Conservation (phyloP, 2,329 filamentous ascomycete species). For the Colletotrichum theobromicola region DNA sequence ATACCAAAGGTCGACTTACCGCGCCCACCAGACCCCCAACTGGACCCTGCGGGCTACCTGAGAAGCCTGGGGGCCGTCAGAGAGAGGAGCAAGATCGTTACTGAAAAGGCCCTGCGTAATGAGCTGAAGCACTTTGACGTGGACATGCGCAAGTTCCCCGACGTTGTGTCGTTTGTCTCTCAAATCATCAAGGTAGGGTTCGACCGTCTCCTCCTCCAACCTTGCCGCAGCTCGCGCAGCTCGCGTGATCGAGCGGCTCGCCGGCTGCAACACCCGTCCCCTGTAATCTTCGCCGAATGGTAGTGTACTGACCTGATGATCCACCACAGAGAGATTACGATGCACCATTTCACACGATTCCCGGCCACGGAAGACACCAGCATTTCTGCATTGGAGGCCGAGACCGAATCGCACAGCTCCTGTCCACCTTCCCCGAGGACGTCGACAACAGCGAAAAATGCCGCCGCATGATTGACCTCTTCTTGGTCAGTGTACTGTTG, state of each 20-base stretch:
- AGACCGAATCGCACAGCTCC: conserved; percentile 73
- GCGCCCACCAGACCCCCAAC: conserved; percentile 82
- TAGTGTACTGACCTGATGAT: conserved; percentile 1
- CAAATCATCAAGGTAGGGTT: conserved; percentile 86
- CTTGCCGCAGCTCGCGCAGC: neutral
- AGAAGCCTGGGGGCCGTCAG: conserved; percentile 88
- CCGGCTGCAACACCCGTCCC: neutral
- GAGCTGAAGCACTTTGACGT: conserved; percentile 87
- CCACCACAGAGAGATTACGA: conserved; percentile 56
- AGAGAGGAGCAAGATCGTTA: conserved; percentile 75
- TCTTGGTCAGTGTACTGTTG: conserved; percentile 79
- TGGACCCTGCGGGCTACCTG: conserved; percentile 90
- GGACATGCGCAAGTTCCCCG: conserved; percentile 81
- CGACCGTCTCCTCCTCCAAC: neutral
- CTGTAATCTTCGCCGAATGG: neutral
- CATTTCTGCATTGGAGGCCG: conserved; percentile 83
- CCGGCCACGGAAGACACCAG: conserved; percentile 85
- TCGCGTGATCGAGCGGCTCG: neutral
- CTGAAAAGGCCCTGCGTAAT: conserved; percentile 79
- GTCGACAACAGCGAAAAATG: conserved; percentile 77
- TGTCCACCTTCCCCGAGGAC: conserved; percentile 70
- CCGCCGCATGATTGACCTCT: conserved; percentile 77
- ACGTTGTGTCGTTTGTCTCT: conserved; percentile 87
- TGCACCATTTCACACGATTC: conserved; percentile 67
- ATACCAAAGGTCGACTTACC: conserved; percentile 83